A percentile compares a stretch with the other conserved stretches of the same genome.
Evolutionary conservation across 2,329 filamentous ascomycete species (phyloP).

Genomic region (Magnaporthiopsis incrustans): DNA sequence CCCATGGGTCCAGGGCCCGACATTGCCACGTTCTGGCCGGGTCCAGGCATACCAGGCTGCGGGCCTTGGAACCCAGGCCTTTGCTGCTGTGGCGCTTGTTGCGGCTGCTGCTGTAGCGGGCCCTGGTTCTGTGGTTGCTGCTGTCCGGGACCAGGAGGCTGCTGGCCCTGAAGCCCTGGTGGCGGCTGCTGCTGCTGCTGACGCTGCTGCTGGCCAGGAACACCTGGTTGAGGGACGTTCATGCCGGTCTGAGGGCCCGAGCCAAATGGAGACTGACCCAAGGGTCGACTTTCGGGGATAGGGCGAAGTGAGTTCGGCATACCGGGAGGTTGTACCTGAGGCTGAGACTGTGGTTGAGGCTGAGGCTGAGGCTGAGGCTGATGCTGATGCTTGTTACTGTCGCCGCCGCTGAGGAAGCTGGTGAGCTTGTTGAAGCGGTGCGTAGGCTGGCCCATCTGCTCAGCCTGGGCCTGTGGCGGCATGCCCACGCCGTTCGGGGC

Average conservation of each 20-base stretch:
- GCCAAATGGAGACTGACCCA: constrained; percentile 2
- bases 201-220: not conserved
- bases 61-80: not conserved
- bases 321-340: not conserved
- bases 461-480: not conserved
- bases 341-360: constrained; percentile 4
- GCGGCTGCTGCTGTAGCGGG: not conserved
- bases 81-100: constrained; percentile 7
- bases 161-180: not conserved
- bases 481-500: not conserved
- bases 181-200: constrained; percentile 3
- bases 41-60: not conserved
- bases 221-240: not conserved
- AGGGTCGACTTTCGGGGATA: not conserved
- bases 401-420: not conserved
- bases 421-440: not conserved
- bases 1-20: not conserved
- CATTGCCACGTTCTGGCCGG: not conserved
- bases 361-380: not conserved
- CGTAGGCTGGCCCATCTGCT: constrained; percentile 4
- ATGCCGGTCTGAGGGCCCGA: constrained; percentile 1
- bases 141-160: not conserved
- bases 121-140: not conserved
- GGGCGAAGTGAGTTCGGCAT: not conserved
- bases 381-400: constrained; percentile 3